A percentile compares a stretch with the other conserved stretches of the same genome.
Evolutionary conservation across 345 rosid species (phyloP).

Genomic region (Citrus inodora): DNA sequence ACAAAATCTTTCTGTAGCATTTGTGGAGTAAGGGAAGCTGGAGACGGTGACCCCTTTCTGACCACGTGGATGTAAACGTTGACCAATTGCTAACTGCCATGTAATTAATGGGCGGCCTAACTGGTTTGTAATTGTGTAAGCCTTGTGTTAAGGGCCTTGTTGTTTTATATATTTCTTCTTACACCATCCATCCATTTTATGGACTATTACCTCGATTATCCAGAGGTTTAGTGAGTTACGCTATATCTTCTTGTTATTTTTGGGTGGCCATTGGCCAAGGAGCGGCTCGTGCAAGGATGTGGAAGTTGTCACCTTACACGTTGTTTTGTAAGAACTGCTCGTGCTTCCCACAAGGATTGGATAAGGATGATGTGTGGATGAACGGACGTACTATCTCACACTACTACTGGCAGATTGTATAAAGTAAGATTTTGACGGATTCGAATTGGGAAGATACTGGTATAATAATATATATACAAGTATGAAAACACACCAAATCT

Average conservation of each 20-base stretch:
- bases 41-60: slow-evolving; percentile 1
- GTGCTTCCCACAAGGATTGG: slow-evolving; percentile 40
- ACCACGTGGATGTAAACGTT: slow-evolving; percentile 25
- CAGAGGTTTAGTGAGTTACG: neutral
- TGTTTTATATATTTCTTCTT: neutral
- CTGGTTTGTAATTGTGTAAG: neutral
- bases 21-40: neutral
- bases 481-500: too few species aligned
- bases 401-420: neutral
- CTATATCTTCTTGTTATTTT: neutral
- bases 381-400: neutral
- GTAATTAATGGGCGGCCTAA: neutral
- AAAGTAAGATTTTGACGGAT: too few species aligned
- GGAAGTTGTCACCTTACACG: slow-evolving; percentile 35
- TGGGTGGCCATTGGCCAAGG: neutral
- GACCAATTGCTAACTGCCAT: slow-evolving; percentile 8
- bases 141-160: neutral
- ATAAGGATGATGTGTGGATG: neutral
- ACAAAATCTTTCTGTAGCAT: neutral
- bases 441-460: too few species aligned
- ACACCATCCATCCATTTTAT: neutral
- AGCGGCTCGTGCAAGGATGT: slow-evolving; percentile 32
- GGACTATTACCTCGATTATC: neutral
- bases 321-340: slow-evolving; percentile 20
- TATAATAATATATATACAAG: too few species aligned